These are phyloP conservation scores for Zygoascus ofunaensis DNA, from an alignment of 805 yeast genomes.

Conservation along the genomic window DNA sequence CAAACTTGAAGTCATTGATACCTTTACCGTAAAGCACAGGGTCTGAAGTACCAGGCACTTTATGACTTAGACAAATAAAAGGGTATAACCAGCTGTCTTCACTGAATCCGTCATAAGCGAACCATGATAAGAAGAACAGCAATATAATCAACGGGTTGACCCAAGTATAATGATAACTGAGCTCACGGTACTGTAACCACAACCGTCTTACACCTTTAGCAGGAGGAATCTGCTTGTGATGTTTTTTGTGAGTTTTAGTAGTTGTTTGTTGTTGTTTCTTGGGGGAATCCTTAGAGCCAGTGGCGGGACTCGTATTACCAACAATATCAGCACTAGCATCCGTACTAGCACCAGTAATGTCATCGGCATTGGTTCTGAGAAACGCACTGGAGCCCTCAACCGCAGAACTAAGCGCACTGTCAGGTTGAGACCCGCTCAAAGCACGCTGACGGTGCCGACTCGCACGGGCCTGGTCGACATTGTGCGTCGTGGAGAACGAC, in stretches of 20 bases:
- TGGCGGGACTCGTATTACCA: not conserved
- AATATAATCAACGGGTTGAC: slow-evolving; percentile 49
- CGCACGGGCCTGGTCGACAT: slow-evolving; percentile 36
- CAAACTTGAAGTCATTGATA: slow-evolving; percentile 67
- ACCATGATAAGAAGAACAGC: slow-evolving; percentile 26
- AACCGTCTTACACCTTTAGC: slow-evolving; percentile 28
- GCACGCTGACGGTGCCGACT: slow-evolving; percentile 31
- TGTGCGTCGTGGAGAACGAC: slow-evolving; percentile 57
- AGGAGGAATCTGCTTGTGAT: not conserved
- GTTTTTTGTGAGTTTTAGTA: too few species aligned
- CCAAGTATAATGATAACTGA: slow-evolving; percentile 59
- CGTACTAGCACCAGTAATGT: not conserved
- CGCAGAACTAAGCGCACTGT: not conserved
- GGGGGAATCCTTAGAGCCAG: not conserved
- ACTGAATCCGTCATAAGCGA: slow-evolving; percentile 49
- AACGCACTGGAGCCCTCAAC: not conserved
- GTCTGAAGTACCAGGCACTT: slow-evolving; percentile 42
- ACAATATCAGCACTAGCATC: not conserved
- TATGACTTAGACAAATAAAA: slow-evolving; percentile 60
- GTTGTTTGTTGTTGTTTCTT: too few species aligned
- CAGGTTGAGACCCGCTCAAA: slow-evolving; percentile 14
- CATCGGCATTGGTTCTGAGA: not conserved
- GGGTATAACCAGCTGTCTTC: slow-evolving; percentile 51
- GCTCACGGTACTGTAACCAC: slow-evolving; percentile 49
- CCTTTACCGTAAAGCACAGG: slow-evolving; percentile 78